Conservation (phyloP, 305 asterid species). For the Fraxinus paxiana region DNA sequence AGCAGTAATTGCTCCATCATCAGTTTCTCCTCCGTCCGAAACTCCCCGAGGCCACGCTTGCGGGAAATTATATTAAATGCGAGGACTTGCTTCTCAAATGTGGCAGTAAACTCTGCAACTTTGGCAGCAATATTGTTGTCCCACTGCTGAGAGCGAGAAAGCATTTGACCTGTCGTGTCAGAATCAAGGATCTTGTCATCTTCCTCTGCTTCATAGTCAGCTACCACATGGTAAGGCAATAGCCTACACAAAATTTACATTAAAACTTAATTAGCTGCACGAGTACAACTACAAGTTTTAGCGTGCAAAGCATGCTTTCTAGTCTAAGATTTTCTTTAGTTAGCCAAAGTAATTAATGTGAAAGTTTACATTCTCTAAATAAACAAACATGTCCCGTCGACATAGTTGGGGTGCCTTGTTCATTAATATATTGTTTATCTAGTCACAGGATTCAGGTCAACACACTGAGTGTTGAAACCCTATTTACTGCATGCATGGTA, state of each 20-base stretch:
- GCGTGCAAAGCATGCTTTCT: background rate
- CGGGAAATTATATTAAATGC: slow-evolving; percentile 89
- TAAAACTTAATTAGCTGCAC: background rate
- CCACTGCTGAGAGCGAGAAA: slow-evolving; percentile 97
- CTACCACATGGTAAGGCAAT: slow-evolving; percentile 94
- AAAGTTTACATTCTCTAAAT: background rate
- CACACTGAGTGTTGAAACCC: background rate
- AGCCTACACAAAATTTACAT: slow-evolving; percentile 45
- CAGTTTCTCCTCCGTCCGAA: slow-evolving; percentile 90
- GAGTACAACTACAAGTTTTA: background rate
- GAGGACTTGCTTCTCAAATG: slow-evolving; percentile 95
- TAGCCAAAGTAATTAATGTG: background rate
- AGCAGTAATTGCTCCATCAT: slow-evolving; percentile 82
- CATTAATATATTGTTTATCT: background rate
- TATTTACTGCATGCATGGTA: background rate
- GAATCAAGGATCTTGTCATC: slow-evolving; percentile 97
- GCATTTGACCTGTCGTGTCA: slow-evolving; percentile 74
- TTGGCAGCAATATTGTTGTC: slow-evolving; percentile 90
- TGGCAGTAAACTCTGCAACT: slow-evolving; percentile 93
- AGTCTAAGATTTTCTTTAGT: background rate
- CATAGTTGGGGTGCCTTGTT: background rate
- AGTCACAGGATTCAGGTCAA: background rate
- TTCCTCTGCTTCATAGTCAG: slow-evolving; percentile 98
- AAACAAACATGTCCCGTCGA: background rate
- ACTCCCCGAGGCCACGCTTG: slow-evolving; percentile 84